These are phyloP conservation scores for Phytophthora pistaciae DNA, from an alignment of 352 stramenopile genomes.

Conservation along the genomic window DNA sequence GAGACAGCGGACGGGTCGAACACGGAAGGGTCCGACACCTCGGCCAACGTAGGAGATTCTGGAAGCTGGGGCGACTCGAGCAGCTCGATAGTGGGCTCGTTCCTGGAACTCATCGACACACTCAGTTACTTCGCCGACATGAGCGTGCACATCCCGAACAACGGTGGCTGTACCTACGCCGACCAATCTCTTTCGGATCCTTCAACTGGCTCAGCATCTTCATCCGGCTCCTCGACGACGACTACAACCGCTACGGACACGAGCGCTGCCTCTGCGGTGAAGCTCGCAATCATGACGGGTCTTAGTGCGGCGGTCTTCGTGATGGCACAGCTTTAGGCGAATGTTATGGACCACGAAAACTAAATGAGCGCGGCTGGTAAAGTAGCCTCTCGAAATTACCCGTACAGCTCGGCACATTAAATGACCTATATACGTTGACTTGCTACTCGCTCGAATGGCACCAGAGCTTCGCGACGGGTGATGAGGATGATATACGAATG, in stretches of 20 bases:
- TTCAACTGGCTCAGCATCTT: not conserved
- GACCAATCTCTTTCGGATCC: constrained; percentile 23
- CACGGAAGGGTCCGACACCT: not conserved
- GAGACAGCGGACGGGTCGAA: not conserved
- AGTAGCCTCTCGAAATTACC: too few relatives aligned
- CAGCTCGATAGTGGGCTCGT: not conserved
- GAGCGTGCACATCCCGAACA: constrained; percentile 36
- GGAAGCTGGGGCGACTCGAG: not conserved
- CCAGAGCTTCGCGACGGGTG: too few relatives aligned
- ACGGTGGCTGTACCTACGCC: constrained; percentile 35
- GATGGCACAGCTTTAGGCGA: too few relatives aligned
- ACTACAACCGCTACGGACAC: not conserved
- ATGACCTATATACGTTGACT: too few relatives aligned
- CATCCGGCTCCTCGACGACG: not conserved
- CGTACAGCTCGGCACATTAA: not conserved
- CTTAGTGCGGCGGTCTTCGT: not conserved
- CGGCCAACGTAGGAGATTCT: not conserved
- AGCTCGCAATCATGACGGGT: not conserved
- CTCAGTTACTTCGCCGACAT: constrained; percentile 6
- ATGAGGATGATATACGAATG: too few relatives aligned
- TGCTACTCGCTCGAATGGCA: too few relatives aligned
- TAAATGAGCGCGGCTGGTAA: too few relatives aligned
- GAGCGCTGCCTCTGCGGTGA: not conserved
- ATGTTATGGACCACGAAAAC: too few relatives aligned
- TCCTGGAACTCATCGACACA: not conserved